phyloP scores from a whole-genome alignment of 768 basidiomycete species.

The Boletus tylopilopsis region DNA sequence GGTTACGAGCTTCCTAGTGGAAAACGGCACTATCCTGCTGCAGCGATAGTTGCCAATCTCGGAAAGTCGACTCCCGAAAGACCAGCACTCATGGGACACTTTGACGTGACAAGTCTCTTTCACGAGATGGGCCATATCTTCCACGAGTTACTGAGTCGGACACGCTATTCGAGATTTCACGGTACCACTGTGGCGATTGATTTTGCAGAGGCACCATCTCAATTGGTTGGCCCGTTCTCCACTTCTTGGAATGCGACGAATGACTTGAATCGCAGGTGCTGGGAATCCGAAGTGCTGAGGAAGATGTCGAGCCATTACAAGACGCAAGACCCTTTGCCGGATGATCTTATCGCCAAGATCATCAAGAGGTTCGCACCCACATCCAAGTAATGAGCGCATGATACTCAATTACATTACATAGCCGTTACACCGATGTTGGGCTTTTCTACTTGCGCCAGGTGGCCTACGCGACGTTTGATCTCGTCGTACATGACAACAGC shows the following conservation, averaged over 20 bases:
- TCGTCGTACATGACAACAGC: conserved; percentile 24
- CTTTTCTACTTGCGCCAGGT: conserved; percentile 64
- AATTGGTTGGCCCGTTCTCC: conserved; percentile 79
- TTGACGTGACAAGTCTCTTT: conserved; percentile 84
- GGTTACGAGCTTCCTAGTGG: conserved; percentile 57
- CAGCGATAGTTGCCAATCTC: conserved; percentile 85
- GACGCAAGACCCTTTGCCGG: conserved; percentile 63
- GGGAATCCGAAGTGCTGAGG: conserved; percentile 72
- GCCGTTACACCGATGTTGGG: conserved; percentile 75
- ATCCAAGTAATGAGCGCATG: background rate
- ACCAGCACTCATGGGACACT: conserved; percentile 80
- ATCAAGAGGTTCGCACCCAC: conserved; percentile 53
- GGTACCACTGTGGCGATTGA: conserved; percentile 75
- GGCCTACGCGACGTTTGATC: conserved; percentile 50
- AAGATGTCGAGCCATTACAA: conserved; percentile 76
- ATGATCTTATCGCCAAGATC: conserved; percentile 68
- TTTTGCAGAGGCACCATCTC: conserved; percentile 86
- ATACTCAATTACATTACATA: conserved; percentile 15
- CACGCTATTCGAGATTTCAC: conserved; percentile 73
- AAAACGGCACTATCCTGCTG: conserved; percentile 63
- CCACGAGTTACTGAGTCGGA: conserved; percentile 63
- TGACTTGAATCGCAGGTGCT: conserved; percentile 65
- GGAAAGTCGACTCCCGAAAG: conserved; percentile 76
- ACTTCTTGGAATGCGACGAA: too few species aligned
- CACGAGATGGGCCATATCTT: conserved; percentile 82